These are phyloP conservation scores for Cenchrus americanus DNA, from an alignment of 176 grass and related monocot species.

Conservation along the genomic window DNA sequence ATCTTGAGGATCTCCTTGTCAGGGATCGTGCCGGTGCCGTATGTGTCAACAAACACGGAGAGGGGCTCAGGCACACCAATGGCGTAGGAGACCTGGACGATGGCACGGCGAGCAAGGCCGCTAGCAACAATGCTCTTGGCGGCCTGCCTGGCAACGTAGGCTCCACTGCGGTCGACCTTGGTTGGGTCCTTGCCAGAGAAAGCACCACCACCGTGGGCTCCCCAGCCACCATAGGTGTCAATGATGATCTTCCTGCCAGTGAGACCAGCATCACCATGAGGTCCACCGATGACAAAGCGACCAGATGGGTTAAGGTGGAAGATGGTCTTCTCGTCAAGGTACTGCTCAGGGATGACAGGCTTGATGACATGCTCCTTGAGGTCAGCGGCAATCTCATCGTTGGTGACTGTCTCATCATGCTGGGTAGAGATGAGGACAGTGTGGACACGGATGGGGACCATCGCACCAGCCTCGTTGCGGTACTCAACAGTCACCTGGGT, in stretches of 20 bases:
- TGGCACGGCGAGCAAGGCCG: constrained; percentile 51
- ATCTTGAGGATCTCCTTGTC: constrained; percentile 62
- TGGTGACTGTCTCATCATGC: constrained; percentile 66
- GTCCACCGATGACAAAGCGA: constrained; percentile 61
- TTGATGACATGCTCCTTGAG: constrained; percentile 69
- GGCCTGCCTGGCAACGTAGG: constrained; percentile 57
- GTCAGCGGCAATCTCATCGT: constrained; percentile 64
- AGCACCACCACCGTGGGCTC: constrained; percentile 59
- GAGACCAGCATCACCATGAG: constrained; percentile 66
- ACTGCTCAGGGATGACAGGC: constrained; percentile 55
- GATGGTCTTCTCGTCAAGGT: constrained; percentile 70
- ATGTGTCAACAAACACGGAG: constrained; percentile 49
- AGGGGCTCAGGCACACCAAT: constrained; percentile 56
- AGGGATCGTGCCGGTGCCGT: constrained; percentile 40
- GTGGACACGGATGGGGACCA: constrained; percentile 52
- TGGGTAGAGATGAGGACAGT: constrained; percentile 69
- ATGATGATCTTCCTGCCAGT: constrained; percentile 68
- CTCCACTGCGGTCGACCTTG: constrained; percentile 62
- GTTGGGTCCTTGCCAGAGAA: constrained; percentile 68
- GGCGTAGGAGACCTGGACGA: constrained; percentile 55
- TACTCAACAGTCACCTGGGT: constrained; percentile 68
- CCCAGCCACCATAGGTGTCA: constrained; percentile 65
- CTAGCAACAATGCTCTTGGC: constrained; percentile 58
- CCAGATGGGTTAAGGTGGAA: constrained; percentile 66
- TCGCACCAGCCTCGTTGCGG: constrained; percentile 54